phyloP scores from a whole-genome alignment of 2,329 filamentous ascomycete species.

The Pseudogymnoascus sp. region DNA sequence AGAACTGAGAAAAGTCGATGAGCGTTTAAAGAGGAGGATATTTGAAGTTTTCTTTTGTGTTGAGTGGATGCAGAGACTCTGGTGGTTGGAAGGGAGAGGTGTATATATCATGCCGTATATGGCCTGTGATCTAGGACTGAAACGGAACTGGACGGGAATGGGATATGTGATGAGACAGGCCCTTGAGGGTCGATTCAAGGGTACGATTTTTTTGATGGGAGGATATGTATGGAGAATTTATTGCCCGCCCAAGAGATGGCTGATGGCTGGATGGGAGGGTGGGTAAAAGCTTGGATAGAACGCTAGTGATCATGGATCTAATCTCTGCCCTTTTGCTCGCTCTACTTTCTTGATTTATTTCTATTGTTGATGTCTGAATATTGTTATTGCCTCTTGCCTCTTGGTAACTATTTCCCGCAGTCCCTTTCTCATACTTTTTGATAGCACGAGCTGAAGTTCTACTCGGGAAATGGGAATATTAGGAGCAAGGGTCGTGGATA shows the following conservation, averaged over 20 bases:
- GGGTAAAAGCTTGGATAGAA: constrained; percentile 5
- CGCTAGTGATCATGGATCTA: constrained; percentile 7
- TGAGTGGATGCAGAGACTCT: neutral
- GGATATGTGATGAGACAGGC: neutral
- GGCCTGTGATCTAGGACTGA: constrained; percentile 4
- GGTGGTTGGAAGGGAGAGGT: neutral
- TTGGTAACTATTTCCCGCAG: no score
- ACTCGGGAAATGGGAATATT: no score
- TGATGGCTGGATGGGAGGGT: neutral
- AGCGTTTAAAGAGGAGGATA: constrained; percentile 5
- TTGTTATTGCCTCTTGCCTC: no score
- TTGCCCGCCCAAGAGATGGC: constrained; percentile 1
- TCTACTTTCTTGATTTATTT: no score
- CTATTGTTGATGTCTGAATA: no score
- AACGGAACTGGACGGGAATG: neutral
- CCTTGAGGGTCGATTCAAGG: neutral
- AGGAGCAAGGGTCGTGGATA: no score
- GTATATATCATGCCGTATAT: constrained; percentile 5
- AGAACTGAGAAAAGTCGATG: neutral
- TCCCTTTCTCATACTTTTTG: no score
- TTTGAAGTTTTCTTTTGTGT: neutral
- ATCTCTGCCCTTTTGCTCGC: neutral
- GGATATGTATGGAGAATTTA: neutral
- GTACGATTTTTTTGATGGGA: neutral
- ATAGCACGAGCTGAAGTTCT: no score